Evolutionary conservation across 1,139 yeast genomes (phyloP).

Genomic region (Pneumocystis sp.): DNA sequence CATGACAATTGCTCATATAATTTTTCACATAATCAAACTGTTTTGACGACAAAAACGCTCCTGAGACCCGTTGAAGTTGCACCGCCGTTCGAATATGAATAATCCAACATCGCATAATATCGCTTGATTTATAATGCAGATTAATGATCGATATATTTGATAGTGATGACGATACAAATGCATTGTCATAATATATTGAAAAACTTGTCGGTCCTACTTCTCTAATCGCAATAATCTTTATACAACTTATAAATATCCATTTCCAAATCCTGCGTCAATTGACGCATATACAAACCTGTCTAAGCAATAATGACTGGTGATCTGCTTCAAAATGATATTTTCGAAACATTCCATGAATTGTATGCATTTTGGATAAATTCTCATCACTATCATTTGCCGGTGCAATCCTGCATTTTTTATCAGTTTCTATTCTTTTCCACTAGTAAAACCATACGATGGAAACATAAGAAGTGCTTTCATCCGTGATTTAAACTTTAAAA

Average conservation of each 20-base stretch:
- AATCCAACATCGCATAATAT: conserved; percentile 1
- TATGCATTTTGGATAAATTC: not conserved
- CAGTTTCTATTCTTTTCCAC: not conserved
- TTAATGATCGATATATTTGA: not conserved
- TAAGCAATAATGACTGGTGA: not conserved
- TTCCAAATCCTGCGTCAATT: not conserved
- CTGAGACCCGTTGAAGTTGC: not conserved
- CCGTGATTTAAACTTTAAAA: not conserved
- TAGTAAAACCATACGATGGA: not conserved
- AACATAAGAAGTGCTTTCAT: not conserved
- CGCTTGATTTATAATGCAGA: not conserved
- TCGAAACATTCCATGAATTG: not conserved
- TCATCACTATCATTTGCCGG: not conserved
- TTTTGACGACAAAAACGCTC: not conserved
- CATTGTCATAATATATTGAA: not conserved
- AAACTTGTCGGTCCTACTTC: not conserved
- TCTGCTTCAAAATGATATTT: not conserved
- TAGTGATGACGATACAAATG: not conserved
- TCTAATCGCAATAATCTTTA: not conserved
- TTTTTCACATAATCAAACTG: not conserved
- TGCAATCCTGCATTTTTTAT: not conserved
- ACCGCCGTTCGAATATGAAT: not conserved
- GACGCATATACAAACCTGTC: not conserved
- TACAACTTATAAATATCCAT: not conserved
- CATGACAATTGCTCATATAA: not conserved